Evolutionary conservation across 2,329 filamentous ascomycete species (phyloP).

Genomic region (Microcyclospora pomicola): DNA sequence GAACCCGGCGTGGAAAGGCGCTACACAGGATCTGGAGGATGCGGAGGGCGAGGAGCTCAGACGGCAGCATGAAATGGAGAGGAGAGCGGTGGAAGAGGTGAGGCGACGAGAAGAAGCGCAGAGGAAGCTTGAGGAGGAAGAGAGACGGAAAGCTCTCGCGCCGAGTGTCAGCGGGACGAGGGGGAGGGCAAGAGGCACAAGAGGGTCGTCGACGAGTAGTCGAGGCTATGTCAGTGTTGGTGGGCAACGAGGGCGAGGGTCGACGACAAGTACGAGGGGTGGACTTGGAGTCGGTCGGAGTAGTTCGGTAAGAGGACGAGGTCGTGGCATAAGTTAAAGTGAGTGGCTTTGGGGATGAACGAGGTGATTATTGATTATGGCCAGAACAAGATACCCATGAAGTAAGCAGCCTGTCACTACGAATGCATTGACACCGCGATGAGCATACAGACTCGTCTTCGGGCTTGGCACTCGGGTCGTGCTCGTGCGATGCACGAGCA

Average conservation of each 20-base stretch:
- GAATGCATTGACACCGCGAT: no score
- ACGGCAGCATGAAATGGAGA: constrained; percentile 63
- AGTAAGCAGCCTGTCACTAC: no score
- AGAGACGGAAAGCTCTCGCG: constrained; percentile 42
- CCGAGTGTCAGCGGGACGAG: constrained; percentile 26
- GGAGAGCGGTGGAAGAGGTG: constrained; percentile 65
- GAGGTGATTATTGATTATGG: no score
- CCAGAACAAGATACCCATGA: no score
- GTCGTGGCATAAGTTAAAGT: no score
- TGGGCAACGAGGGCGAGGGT: constrained; percentile 35
- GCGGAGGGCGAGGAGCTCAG: constrained; percentile 65
- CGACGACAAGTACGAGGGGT: no score
- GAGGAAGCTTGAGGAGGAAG: constrained; percentile 40
- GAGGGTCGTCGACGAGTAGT: constrained; percentile 19
- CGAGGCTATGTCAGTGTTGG: constrained; percentile 30
- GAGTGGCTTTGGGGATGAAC: no score
- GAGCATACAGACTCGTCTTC: no score
- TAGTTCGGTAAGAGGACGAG: constrained; percentile 20
- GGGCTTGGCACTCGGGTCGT: no score
- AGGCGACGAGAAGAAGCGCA: constrained; percentile 50
- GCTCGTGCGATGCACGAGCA: constrained; percentile 11
- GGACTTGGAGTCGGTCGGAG: constrained; percentile 33
- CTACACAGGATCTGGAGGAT: constrained; percentile 72
- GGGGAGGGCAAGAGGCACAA: constrained; percentile 18
- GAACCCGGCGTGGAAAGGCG: constrained; percentile 79